These are phyloP conservation scores for Xylaria sp. DNA, from an alignment of 2,329 filamentous ascomycete species.

Conservation along the genomic window DNA sequence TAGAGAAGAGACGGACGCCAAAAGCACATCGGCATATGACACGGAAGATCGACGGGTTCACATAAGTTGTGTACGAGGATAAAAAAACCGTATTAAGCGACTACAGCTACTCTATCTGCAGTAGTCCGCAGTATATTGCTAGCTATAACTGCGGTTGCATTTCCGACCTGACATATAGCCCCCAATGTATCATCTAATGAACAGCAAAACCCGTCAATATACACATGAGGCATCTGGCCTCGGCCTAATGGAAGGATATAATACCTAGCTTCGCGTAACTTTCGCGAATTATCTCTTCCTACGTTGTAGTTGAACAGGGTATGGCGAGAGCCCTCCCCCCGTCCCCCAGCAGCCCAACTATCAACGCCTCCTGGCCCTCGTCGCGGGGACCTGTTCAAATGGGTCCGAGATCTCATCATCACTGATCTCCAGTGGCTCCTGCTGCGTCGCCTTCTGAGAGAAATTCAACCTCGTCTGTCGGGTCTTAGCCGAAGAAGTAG, in stretches of 20 bases:
- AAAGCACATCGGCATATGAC: not conserved
- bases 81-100: not conserved
- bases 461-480: conserved; percentile 64
- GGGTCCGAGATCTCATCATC: conserved; percentile 73
- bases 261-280: not conserved
- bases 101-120: not conserved
- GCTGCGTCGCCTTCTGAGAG: conserved; percentile 56
- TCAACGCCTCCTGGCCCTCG: conserved; percentile 45
- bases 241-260: not conserved
- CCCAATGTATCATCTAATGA: not conserved
- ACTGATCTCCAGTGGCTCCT: conserved; percentile 68
- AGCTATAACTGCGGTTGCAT: not conserved
- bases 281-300: not conserved
- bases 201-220: not conserved
- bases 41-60: not conserved
- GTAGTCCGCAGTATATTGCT: not conserved
- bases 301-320: not conserved
- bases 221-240: not conserved
- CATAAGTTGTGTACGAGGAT: not conserved
- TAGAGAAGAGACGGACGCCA: not conserved
- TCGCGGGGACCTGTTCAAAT: conserved; percentile 65
- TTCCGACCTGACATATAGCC: not conserved
- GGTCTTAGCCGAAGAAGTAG: conserved; percentile 47
- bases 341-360: not conserved
- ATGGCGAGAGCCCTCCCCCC: not conserved